Conservation (phyloP, 2,329 filamentous ascomycete genomes). For the Trichothecium roseum region DNA sequence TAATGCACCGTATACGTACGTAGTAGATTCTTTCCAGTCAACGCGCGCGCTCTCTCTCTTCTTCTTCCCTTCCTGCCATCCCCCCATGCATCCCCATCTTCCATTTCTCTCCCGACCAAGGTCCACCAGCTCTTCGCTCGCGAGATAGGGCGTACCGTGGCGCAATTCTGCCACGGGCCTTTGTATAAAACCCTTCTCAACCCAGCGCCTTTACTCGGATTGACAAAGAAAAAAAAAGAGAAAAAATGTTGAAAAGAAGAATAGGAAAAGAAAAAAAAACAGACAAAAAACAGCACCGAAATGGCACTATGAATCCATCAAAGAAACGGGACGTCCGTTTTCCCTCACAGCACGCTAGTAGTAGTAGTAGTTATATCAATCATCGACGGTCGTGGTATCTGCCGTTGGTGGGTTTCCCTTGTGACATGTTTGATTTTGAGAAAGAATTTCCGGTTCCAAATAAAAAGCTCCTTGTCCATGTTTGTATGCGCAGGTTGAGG, state of each 20-base stretch:
- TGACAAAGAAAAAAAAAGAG: not conserved
- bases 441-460: constrained; percentile 2
- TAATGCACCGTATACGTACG: too few relatives aligned
- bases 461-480: not conserved
- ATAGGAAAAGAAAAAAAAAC: not conserved
- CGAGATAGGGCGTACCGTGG: too few relatives aligned
- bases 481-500: not conserved
- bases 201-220: too few relatives aligned
- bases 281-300: too few relatives aligned
- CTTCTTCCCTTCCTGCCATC: too few relatives aligned
- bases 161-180: too few relatives aligned
- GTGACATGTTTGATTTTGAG: constrained; percentile 5
- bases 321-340: constrained; percentile 1
- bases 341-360: constrained; percentile 2
- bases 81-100: too few relatives aligned
- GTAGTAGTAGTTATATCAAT: constrained; percentile 6
- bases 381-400: constrained; percentile 7
- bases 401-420: constrained; percentile 3
- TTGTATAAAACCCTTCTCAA: too few relatives aligned
- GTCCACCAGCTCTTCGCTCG: too few relatives aligned
- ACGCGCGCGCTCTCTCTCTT: too few relatives aligned
- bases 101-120: too few relatives aligned
- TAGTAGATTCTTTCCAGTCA: too few relatives aligned
- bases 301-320: constrained; percentile 2
- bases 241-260: not conserved